Evolutionary conservation across 345 rosid species (phyloP).

Genomic region (Citrus unshiu): DNA sequence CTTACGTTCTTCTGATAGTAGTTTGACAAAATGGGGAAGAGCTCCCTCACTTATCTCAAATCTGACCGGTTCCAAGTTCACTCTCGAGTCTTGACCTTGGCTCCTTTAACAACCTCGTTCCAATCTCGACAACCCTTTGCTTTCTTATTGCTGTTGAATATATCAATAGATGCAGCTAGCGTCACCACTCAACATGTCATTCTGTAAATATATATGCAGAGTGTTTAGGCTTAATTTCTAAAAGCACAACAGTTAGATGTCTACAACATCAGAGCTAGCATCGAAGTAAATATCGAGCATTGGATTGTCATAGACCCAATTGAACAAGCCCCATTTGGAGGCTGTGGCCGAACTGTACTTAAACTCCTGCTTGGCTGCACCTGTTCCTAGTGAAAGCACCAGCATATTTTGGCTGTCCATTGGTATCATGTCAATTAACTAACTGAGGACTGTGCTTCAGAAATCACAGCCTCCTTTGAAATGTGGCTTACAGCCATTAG

Average conservation of each 20-base stretch:
- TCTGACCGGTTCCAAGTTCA: slow-evolving; percentile 12
- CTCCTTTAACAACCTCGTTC: background rate
- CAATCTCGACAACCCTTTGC: slow-evolving; percentile 11
- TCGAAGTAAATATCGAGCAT: background rate
- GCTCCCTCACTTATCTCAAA: slow-evolving; percentile 6
- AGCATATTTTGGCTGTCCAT: background rate
- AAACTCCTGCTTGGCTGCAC: slow-evolving; percentile 15
- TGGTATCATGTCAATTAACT: background rate
- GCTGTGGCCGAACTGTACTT: slow-evolving; percentile 16
- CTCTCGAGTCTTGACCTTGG: slow-evolving; percentile 2
- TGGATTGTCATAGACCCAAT: slow-evolving; percentile 20
- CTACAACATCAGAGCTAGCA: too few relatives aligned
- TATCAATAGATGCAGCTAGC: slow-evolving; percentile 3
- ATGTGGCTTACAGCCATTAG: slow-evolving; percentile 7
- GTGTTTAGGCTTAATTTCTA: too few relatives aligned
- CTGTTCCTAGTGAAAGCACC: slow-evolving; percentile 22
- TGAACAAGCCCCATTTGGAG: slow-evolving; percentile 14
- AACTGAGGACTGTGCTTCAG: background rate
- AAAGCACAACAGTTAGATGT: too few relatives aligned
- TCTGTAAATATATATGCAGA: background rate
- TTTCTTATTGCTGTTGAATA: background rate
- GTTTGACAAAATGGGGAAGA: slow-evolving; percentile 7
- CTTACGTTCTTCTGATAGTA: slow-evolving; percentile 11
- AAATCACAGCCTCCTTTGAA: slow-evolving; percentile 5
- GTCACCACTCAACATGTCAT: slow-evolving; percentile 11